A percentile compares a stretch with the other conserved stretches of the same genome.
phyloP scores from a whole-genome alignment of 2,329 filamentous ascomycete species.

The Cytospora piceae region DNA sequence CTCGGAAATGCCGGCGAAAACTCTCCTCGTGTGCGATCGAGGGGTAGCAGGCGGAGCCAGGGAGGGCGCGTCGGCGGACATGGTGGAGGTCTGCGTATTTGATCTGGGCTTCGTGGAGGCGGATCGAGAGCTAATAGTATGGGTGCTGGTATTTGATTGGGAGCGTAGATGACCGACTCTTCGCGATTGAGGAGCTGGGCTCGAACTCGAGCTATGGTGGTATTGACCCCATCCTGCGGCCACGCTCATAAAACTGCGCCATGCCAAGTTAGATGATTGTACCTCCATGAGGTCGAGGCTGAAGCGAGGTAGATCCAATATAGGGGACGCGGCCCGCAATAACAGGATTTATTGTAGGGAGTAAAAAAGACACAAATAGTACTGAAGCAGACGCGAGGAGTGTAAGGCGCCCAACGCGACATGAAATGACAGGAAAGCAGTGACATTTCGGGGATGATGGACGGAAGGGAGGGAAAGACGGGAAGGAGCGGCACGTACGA shows the following conservation, averaged over 20 bases:
- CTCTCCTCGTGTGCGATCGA: conserved; percentile 28
- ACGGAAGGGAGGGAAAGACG: conserved; percentile 5
- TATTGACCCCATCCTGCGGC: conserved; percentile 53
- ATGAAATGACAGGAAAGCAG: background rate
- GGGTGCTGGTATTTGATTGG: conserved; percentile 53
- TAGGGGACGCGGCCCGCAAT: conserved; percentile 15
- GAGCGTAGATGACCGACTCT: conserved; percentile 55
- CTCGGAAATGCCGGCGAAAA: conserved; percentile 47
- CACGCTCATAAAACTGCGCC: conserved; percentile 56
- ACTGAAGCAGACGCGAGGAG: background rate
- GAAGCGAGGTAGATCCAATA: conserved; percentile 11
- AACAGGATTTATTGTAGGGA: background rate
- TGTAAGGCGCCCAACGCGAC: conserved; percentile 1
- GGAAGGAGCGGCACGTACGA: conserved; percentile 27
- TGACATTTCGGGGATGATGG: background rate
- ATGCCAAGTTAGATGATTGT: conserved; percentile 26
- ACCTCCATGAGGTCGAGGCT: conserved; percentile 25
- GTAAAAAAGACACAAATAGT: background rate
- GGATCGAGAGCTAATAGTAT: conserved; percentile 43
- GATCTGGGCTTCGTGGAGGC: conserved; percentile 46
- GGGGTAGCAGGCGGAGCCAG: conserved; percentile 30
- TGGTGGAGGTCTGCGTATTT: conserved; percentile 43
- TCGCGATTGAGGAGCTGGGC: conserved; percentile 36
- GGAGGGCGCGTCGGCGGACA: conserved; percentile 39
- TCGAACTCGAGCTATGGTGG: conserved; percentile 42